A percentile compares a stretch with the other conserved stretches of the same genome.
These are phyloP conservation scores for Xylaria sp. DNA, from an alignment of 2,329 filamentous ascomycete species.

Conservation along the genomic window DNA sequence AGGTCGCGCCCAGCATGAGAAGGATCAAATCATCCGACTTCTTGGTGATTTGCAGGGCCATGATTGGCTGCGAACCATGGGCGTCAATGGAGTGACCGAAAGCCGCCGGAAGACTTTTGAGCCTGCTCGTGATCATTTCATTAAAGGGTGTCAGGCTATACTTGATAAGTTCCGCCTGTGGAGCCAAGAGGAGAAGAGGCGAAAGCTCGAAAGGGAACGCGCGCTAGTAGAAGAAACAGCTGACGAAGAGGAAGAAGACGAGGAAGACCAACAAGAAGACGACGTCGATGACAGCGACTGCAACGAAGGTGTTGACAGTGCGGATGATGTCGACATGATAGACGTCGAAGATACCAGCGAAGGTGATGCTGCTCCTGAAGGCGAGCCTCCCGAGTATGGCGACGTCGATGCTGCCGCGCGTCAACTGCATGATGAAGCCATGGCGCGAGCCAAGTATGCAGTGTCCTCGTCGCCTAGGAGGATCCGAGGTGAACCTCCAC, in stretches of 20 bases:
- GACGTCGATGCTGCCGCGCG: slow-evolving; percentile 75
- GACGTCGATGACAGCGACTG: slow-evolving; percentile 36
- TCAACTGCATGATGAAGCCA: slow-evolving; percentile 76
- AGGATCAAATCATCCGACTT: slow-evolving; percentile 66
- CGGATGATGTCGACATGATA: slow-evolving; percentile 47
- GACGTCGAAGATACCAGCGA: slow-evolving; percentile 13
- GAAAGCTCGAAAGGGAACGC: slow-evolving; percentile 77
- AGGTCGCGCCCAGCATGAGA: slow-evolving; percentile 69
- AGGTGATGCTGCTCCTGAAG: slow-evolving; percentile 44
- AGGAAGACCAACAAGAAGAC: slow-evolving; percentile 37
- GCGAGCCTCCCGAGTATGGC: slow-evolving; percentile 66
- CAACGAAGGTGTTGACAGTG: slow-evolving; percentile 30
- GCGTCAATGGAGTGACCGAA: slow-evolving; percentile 84
- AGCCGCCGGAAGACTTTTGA: slow-evolving; percentile 86
- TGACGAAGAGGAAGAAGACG: slow-evolving; percentile 47
- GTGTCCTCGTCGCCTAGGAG: slow-evolving; percentile 33
- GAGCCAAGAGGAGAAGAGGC: slow-evolving; percentile 87
- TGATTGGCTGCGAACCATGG: slow-evolving; percentile 93
- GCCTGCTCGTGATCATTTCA: slow-evolving; percentile 82
- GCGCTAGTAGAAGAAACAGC: slow-evolving; percentile 57
- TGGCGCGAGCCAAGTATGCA: slow-evolving; percentile 37
- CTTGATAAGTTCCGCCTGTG: slow-evolving; percentile 87
- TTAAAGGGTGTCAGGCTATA: slow-evolving; percentile 79
- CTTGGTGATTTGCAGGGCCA: slow-evolving; percentile 86
- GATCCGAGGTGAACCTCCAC: slow-evolving; percentile 35